Evolutionary conservation across 2,329 filamentous ascomycete genomes (phyloP), one percentile per base, ranked within the genome.

Genomic region (Cadophora luteo-olivacea): DNA sequence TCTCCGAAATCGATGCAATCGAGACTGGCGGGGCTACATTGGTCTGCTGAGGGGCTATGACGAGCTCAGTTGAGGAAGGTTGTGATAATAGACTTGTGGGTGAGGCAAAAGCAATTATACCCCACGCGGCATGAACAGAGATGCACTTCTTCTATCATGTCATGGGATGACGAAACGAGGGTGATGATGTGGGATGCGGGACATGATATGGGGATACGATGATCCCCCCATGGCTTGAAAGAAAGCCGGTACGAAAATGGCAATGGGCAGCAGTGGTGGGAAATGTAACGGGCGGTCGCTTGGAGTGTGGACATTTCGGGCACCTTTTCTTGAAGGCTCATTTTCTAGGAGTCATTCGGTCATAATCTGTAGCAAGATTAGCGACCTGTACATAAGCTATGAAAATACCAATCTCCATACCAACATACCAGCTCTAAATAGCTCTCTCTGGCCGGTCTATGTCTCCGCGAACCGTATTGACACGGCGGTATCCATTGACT

Each of bases 1-100:
- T 90, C 75, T 89, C 90, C 54, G 96, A 99, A 87, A 99, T 99
- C 69, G 96, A 98, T 81, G 94, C 94, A 25, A 87, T 99, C 77
- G 94, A 97, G 87, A 96, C 93, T 66, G 96, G 94, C 66, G 96
- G 96, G 67, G 96, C 95, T 41, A 91, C 87, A 77, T 76, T 89
- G 73, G 85, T 84, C 22, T 77, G 76, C 73, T 78, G 69, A 75
- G 24, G 9, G 6, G 52, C 22, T 61, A 38, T 22, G 45, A 32
- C 33, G 41, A 48, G 9, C 6, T 48, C 33, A 63, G 16, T 29
- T 29, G 51, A 55, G 51, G 22, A 16, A 45, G 32, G 8, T 38
- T 45, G 57, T 29, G 29, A 29, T 29, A 45, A 55, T 38, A 54
- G 57, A 54, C 54, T 38, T 29, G 36, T 22, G 22, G 14, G 14